These are phyloP conservation scores for Spathaspora passalidarum DNA, from an alignment of 805 yeast genomes.

Conservation along the genomic window DNA sequence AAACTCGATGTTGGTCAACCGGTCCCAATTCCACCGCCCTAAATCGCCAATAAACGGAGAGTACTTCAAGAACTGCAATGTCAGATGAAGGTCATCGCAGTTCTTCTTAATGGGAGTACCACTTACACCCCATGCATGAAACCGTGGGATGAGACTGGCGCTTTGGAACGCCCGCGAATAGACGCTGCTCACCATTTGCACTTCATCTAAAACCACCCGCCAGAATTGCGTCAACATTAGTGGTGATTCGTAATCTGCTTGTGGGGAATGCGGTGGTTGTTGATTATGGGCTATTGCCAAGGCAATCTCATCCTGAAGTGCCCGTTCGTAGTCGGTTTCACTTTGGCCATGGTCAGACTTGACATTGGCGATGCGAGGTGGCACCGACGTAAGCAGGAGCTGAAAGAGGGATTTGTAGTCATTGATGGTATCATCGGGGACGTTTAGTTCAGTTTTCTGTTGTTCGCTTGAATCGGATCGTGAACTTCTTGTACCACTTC, in stretches of 20 bases:
- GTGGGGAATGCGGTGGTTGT: slow-evolving; percentile 18
- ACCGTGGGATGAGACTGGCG: slow-evolving; percentile 74
- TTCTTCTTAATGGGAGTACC: slow-evolving; percentile 85
- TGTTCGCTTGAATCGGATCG: too few species aligned
- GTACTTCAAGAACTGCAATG: slow-evolving; percentile 62
- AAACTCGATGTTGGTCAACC: slow-evolving; percentile 25
- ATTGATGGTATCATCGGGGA: background rate
- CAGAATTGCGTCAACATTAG: slow-evolving; percentile 79
- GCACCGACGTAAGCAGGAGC: slow-evolving; percentile 18
- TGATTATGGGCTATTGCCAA: slow-evolving; percentile 28
- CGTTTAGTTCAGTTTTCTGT: slow-evolving; percentile 9
- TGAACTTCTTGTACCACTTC: slow-evolving; percentile 21
- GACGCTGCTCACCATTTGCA: slow-evolving; percentile 82
- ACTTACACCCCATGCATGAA: slow-evolving; percentile 95
- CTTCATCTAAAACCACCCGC: slow-evolving; percentile 91
- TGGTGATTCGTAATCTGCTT: slow-evolving; percentile 70
- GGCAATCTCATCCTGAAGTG: slow-evolving; percentile 29
- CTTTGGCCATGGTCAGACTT: slow-evolving; percentile 16
- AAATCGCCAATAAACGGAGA: slow-evolving; percentile 59
- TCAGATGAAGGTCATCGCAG: slow-evolving; percentile 65
- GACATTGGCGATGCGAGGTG: slow-evolving; percentile 27
- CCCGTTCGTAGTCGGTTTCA: slow-evolving; percentile 31
- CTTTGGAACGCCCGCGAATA: slow-evolving; percentile 76
- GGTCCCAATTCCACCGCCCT: slow-evolving; percentile 40
- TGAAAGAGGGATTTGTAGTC: slow-evolving; percentile 27